These are phyloP conservation scores for Phytophthora lateralis DNA, from an alignment of 352 stramenopile species.

Conservation along the genomic window DNA sequence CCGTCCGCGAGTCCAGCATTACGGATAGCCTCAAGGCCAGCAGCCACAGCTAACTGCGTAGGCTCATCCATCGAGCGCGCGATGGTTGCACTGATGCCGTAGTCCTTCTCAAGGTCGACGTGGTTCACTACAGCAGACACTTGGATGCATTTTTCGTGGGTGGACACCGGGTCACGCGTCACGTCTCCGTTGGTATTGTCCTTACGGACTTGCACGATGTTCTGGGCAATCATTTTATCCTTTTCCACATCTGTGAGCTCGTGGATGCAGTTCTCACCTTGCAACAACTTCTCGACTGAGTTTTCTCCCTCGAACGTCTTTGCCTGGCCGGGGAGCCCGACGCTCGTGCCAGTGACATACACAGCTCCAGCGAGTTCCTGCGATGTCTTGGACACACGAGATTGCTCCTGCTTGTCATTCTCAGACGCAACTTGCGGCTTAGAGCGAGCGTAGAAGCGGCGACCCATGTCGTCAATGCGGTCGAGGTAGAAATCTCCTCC, in stretches of 20 bases:
- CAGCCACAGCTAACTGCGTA: conserved; percentile 94
- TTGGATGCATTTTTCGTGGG: conserved; percentile 79
- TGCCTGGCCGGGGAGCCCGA: conserved; percentile 85
- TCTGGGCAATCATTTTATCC: conserved; percentile 92
- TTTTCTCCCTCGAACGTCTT: conserved; percentile 70
- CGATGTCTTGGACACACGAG: conserved; percentile 39
- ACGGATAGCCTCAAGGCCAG: conserved; percentile 94
- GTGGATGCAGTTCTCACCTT: conserved; percentile 91
- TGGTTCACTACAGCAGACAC: conserved; percentile 84
- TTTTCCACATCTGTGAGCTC: conserved; percentile 67
- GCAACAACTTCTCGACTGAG: conserved; percentile 90
- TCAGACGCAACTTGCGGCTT: conserved; percentile 8
- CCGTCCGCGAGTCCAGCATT: conserved; percentile 85
- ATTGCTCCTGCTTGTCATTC: conserved; percentile 12
- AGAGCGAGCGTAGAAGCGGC: conserved; percentile 81
- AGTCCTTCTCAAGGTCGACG: conserved; percentile 79
- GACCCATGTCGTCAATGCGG: conserved; percentile 90
- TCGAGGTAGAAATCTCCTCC: conserved; percentile 93
- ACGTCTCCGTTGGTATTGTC: conserved; percentile 49
- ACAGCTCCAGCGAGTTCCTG: conserved; percentile 63
- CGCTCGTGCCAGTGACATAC: conserved; percentile 93
- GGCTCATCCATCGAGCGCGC: conserved; percentile 95
- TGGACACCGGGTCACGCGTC: conserved; percentile 47
- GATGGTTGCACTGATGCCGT: conserved; percentile 89
- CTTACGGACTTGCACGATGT: conserved; percentile 90